Percentiles rank a stretch among this genome's conserved stretches.
Conservation (phyloP, 106 monocot genomes). For the Narthecium ossifragum region DNA sequence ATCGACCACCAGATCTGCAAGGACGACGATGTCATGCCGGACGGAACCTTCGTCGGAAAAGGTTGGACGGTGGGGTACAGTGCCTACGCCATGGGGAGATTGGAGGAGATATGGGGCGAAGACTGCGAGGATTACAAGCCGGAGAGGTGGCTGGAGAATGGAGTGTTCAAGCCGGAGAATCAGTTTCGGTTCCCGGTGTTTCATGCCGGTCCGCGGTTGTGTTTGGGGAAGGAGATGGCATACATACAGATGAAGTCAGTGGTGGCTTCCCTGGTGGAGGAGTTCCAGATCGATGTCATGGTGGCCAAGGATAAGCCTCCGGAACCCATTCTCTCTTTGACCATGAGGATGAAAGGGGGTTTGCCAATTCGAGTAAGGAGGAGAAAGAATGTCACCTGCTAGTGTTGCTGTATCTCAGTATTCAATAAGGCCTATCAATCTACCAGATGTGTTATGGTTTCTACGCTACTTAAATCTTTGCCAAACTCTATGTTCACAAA, state of each 20-base stretch:
- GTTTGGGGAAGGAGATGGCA: background rate
- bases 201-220: constrained; percentile 1
- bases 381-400: too few species aligned
- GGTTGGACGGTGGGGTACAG: background rate
- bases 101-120: constrained; percentile 4
- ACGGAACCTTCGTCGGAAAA: background rate
- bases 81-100: background rate
- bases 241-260: background rate
- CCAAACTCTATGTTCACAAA: too few species aligned
- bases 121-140: constrained; percentile 2
- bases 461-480: too few species aligned
- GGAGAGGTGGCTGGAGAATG: constrained; percentile 3
- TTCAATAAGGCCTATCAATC: too few species aligned
- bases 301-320: background rate
- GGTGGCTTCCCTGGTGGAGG: background rate
- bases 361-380: background rate
- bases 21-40: constrained; percentile 7
- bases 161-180: background rate
- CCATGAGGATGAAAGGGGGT: background rate
- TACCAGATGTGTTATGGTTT: too few species aligned
- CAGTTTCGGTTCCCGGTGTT: background rate
- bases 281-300: background rate
- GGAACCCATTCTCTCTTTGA: background rate
- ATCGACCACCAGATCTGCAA: background rate
- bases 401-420: too few species aligned